Conservation (phyloP, 2,329 filamentous ascomycete species). For the Ampelomyces quisqualis region DNA sequence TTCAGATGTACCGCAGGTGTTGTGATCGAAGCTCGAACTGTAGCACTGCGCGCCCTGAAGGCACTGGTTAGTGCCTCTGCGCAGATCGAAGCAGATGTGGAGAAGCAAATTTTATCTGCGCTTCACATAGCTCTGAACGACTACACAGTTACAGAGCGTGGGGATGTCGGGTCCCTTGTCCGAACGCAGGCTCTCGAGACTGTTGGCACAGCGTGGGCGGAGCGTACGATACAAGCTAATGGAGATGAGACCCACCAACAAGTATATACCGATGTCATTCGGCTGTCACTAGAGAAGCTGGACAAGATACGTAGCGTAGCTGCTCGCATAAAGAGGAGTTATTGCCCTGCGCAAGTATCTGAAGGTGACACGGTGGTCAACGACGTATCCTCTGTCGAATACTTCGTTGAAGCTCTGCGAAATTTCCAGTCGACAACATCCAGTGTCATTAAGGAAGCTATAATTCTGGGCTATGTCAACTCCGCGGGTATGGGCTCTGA, state of each 20-base stretch:
- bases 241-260: slow-evolving; percentile 14
- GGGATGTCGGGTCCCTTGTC: slow-evolving; percentile 86
- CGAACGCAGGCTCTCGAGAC: slow-evolving; percentile 75
- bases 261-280: slow-evolving; percentile 52
- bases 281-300: slow-evolving; percentile 83
- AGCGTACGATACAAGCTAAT: slow-evolving; percentile 16
- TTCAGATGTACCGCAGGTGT: slow-evolving; percentile 40
- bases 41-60: slow-evolving; percentile 45
- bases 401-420: slow-evolving; percentile 58
- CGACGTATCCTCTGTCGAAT: slow-evolving; percentile 59
- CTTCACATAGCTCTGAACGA: slow-evolving; percentile 66
- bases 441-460: slow-evolving; percentile 32
- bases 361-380: slow-evolving; percentile 12
- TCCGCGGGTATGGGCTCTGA: slow-evolving; percentile 79
- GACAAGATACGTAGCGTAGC: slow-evolving; percentile 69
- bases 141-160: slow-evolving; percentile 85
- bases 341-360: slow-evolving; percentile 4
- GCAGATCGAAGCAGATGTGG: slow-evolving; percentile 14
- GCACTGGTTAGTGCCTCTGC: slow-evolving; percentile 31
- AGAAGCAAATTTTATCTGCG: slow-evolving; percentile 30
- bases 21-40: slow-evolving; percentile 49
- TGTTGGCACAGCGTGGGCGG: slow-evolving; percentile 52
- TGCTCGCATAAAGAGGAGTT: slow-evolving; percentile 19
- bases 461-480: slow-evolving; percentile 68
- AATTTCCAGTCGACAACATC: slow-evolving; percentile 16